These are phyloP conservation scores for Cenchrus americanus DNA, from an alignment of 176 grass and related monocot species.

Conservation along the genomic window DNA sequence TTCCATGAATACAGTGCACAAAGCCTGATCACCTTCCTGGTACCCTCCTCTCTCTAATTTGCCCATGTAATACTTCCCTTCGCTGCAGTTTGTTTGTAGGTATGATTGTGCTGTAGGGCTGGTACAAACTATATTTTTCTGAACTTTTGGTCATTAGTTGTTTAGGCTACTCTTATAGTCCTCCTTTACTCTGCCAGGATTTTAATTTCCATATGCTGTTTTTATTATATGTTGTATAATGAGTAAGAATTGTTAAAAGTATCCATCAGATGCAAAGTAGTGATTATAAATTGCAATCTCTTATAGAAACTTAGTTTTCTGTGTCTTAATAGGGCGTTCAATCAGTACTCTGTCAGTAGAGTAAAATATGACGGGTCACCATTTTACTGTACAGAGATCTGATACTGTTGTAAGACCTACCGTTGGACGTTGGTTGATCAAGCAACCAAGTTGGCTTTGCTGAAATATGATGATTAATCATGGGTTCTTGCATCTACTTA, in stretches of 20 bases:
- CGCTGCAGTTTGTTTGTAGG: not conserved
- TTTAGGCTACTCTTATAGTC: not conserved
- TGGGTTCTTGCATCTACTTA: constrained; percentile 21
- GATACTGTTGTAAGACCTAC: constrained; percentile 1
- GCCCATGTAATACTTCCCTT: not conserved
- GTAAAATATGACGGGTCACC: not conserved
- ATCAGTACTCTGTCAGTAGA: not conserved
- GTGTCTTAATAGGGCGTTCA: constrained; percentile 6
- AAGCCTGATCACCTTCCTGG: constrained; percentile 97
- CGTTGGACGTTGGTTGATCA: not conserved
- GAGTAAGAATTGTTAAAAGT: not conserved
- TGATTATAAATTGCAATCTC: not conserved
- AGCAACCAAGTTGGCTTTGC: not conserved
- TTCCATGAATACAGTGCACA: constrained; percentile 98
- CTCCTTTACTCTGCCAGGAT: not conserved
- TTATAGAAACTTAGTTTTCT: not conserved
- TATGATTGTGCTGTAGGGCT: not conserved
- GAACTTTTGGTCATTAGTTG: not conserved
- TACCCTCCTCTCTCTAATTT: constrained; percentile 34
- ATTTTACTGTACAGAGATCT: not conserved
- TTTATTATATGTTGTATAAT: constrained; percentile 29
- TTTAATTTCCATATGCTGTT: constrained; percentile 30
- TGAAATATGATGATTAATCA: constrained; percentile 10
- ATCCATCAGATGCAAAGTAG: constrained; percentile 10
- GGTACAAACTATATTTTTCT: not conserved